Base-by-base conservation (phyloP, 331 rosid genomes). In the Acacia pycnantha region DNA sequence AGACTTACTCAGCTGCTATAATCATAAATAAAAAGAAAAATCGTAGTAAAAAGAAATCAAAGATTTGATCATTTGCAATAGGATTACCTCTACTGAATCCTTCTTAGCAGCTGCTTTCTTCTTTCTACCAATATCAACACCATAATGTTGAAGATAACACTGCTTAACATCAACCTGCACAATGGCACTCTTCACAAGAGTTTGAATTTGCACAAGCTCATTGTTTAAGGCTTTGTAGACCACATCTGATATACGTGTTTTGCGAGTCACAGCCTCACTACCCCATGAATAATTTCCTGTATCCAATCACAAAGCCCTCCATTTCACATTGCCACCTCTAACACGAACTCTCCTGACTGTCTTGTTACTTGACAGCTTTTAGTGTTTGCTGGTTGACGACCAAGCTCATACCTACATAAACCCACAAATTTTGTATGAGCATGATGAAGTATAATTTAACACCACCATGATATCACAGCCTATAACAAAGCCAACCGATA, bases 151-250 rank as follows among this genome's bases (percentile, higher is more conserved):
- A 54, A 84, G 89, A 72, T 88, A 88, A 88, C 91, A 88, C 73
- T 86, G 91, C 79, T 88, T 88, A 61, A 88, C 89, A 86, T 88
- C 91, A 18, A 88, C 89, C 54, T 88, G 89, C 6, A 86, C 88
- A 69, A 88, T 88, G 47, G 89, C 89, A 82, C 89, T 21, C 74
- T 82, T 86, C 75, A 88, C 91, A 24, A 88, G 85, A 14, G 89
- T 86, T 82, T 88, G 89, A 37, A 89, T 88, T 14, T 89, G 69
- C 70, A 88, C 91, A 62, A 88, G 88, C 62, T 88, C 91, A 10
- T 88, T 88, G 89, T 88, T 88, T 24, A 89, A 88, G 66, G 91
- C 88, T 79, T 88, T 88, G 82, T 86, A 88, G 21, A 88, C 91
- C 73, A 86, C 91, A 79, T 88, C 91, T 0, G 84, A 85, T 6